Evolutionary conservation across 805 yeast genomes (phyloP).

Genomic region (Starmera pachycereana): DNA sequence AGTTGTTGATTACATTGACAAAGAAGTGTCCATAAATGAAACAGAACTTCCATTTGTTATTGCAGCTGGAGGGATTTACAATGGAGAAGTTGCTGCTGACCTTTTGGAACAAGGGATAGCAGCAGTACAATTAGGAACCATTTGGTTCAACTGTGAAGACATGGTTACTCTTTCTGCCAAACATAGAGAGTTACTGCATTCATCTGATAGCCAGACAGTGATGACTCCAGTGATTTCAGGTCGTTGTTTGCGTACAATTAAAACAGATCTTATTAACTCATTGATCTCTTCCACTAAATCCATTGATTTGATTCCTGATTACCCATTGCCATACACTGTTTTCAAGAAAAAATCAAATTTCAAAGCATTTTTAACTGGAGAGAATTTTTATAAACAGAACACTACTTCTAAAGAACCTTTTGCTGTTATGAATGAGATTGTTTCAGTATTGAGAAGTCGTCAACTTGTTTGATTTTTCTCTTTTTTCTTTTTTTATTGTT

Average conservation of each 20-base stretch:
- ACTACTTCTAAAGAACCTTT: conserved; percentile 8
- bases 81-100: conserved; percentile 19
- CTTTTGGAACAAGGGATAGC: conserved; percentile 34
- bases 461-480: neutral
- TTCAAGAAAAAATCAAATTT: conserved; percentile 9
- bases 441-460: neutral
- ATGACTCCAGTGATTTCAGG: conserved; percentile 17
- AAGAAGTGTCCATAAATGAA: neutral
- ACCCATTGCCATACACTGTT: conserved; percentile 17
- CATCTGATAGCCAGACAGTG: conserved; percentile 17
- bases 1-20: conserved; percentile 12
- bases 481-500: too few species aligned
- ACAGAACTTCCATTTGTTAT: conserved; percentile 21
- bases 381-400: conserved; percentile 8
- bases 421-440: conserved; percentile 6
- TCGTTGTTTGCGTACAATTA: conserved; percentile 14
- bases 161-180: conserved; percentile 9
- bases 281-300: conserved; percentile 1
- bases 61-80: conserved; percentile 46
- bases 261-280: conserved; percentile 14
- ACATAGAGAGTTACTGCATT: conserved; percentile 6
- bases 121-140: conserved; percentile 48
- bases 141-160: conserved; percentile 24
- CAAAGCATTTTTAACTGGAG: conserved; percentile 11
- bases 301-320: conserved; percentile 9